These are phyloP conservation scores for Claviceps fusiformis DNA, from an alignment of 2,329 filamentous ascomycete species.

Conservation along the genomic window DNA sequence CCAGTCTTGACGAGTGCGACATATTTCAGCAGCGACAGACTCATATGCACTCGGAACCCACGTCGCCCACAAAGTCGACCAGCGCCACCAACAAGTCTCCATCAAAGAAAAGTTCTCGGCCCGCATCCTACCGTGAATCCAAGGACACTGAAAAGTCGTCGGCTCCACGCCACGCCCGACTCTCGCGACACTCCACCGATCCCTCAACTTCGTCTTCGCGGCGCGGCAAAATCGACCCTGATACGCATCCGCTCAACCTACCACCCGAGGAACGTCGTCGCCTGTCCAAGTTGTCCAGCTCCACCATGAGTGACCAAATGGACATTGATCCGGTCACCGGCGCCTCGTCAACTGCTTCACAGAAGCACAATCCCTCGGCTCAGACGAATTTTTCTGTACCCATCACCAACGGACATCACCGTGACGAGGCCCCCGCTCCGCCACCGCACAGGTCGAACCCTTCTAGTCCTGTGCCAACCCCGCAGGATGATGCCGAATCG, in stretches of 20 bases:
- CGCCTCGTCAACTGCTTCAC: constrained; percentile 38
- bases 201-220: constrained; percentile 31
- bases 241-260: constrained; percentile 80
- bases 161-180: constrained; percentile 23
- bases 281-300: constrained; percentile 50
- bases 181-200: constrained; percentile 36
- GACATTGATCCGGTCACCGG: constrained; percentile 52
- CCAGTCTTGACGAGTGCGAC: constrained; percentile 23
- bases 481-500: constrained; percentile 66
- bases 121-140: constrained; percentile 17
- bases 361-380: constrained; percentile 19
- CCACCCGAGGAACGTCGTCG: constrained; percentile 79
- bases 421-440: constrained; percentile 44
- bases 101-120: constrained; percentile 17
- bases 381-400: constrained; percentile 37
- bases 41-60: constrained; percentile 21
- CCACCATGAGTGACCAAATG: constrained; percentile 52
- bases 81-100: constrained; percentile 18
- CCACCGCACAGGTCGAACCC: constrained; percentile 58
- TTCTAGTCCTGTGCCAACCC: constrained; percentile 40
- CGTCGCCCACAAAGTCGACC: constrained; percentile 24
- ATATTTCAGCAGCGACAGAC: constrained; percentile 19
- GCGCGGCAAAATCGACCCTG: constrained; percentile 45
- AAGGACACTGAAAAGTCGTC: constrained; percentile 9
- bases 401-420: constrained; percentile 33